Conservation (phyloP, 345 rosid genomes). For the Draba incana region DNA sequence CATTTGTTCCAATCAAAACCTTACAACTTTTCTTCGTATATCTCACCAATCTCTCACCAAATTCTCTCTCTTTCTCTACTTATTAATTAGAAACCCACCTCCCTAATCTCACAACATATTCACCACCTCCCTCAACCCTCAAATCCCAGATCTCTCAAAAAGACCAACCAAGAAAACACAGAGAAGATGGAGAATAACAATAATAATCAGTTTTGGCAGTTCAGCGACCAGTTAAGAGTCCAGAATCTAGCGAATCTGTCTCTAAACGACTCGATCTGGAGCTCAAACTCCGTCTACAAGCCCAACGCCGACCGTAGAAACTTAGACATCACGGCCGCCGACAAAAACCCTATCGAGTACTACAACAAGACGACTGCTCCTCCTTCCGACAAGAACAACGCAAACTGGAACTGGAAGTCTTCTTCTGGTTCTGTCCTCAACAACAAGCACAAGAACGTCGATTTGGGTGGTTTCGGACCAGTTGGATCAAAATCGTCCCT, state of each 20-base stretch:
- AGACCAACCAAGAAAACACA: not conserved
- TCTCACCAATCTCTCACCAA: conserved; percentile 29
- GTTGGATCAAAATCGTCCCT: conserved; percentile 36
- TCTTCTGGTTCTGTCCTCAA: conserved; percentile 4
- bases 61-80: not conserved
- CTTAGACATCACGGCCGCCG: conserved; percentile 56
- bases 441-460: not conserved
- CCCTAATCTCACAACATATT: not conserved
- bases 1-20: conserved; percentile 40
- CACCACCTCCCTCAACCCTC: conserved; percentile 9
- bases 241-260: conserved; percentile 81
- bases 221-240: conserved; percentile 90
- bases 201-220: conserved; percentile 88
- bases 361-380: conserved; percentile 35
- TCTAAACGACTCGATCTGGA: conserved; percentile 92
- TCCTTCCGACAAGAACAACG: conserved; percentile 25
- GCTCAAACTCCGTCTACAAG: conserved; percentile 55
- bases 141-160: conserved; percentile 28
- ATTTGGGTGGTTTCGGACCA: conserved; percentile 31
- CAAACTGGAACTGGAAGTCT: conserved; percentile 35
- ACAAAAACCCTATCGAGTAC: conserved; percentile 32
- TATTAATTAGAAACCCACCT: not conserved
- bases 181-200: conserved; percentile 71
- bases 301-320: conserved; percentile 72
- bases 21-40: conserved; percentile 12